Evolutionary conservation across 129 eudicot species (phyloP).

Genomic region (Solidago caesia): DNA sequence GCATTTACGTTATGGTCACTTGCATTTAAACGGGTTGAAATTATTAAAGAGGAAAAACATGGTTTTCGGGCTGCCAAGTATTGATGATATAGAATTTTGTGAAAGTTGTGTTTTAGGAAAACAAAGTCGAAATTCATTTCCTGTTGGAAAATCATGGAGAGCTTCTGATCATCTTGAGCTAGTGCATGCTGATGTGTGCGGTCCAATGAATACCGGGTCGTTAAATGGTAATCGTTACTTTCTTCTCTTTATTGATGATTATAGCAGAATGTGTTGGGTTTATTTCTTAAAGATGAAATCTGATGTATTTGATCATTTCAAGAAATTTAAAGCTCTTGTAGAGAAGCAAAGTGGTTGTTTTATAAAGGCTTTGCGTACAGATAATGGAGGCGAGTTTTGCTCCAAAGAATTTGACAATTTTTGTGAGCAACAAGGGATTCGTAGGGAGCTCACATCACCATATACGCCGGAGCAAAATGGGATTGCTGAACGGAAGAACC

Average conservation of each 20-base stretch:
- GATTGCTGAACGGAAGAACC: background rate
- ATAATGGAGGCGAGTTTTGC: background rate
- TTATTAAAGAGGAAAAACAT: background rate
- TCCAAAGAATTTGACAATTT: background rate
- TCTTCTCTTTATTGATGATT: background rate
- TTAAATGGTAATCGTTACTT: background rate
- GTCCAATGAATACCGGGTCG: background rate
- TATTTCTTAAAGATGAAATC: background rate
- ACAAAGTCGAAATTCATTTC: background rate
- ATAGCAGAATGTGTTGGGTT: background rate
- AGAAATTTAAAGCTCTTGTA: background rate
- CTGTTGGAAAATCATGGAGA: background rate
- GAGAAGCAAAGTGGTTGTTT: background rate
- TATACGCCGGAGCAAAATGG: conserved; percentile 4
- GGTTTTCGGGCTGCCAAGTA: background rate
- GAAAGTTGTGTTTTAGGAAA: background rate
- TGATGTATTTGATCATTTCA: background rate
- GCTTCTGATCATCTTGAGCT: background rate
- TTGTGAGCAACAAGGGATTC: background rate
- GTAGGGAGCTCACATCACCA: background rate
- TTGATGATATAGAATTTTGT: background rate
- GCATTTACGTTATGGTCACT: too few relatives aligned
- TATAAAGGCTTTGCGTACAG: background rate
- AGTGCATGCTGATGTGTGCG: background rate
- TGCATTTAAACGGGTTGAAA: background rate